These are phyloP conservation scores for Solanum etuberosum DNA, from an alignment of 257 asterid genomes.

Conservation along the genomic window DNA sequence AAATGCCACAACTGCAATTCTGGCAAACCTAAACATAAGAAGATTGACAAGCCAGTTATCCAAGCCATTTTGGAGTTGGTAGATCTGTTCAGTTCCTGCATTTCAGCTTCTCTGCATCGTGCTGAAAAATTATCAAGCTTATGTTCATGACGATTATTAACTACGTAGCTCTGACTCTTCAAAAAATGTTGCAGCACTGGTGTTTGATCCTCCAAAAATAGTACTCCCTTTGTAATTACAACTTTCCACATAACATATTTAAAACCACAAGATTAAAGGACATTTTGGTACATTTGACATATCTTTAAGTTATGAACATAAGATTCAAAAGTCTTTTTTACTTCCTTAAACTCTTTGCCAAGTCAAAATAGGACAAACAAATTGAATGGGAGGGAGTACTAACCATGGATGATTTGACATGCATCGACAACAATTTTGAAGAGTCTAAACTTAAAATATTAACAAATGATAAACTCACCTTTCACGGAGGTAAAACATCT, in stretches of 20 bases:
- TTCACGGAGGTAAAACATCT: constrained; percentile 74
- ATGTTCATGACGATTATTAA: not conserved
- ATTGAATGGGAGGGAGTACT: not conserved
- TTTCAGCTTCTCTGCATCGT: constrained; percentile 57
- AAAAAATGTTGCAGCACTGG: not conserved
- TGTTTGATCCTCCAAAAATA: not conserved
- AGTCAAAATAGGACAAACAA: not conserved
- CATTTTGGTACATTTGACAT: no score
- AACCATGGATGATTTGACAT: not conserved
- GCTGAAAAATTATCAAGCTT: not conserved
- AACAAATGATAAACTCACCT: constrained; percentile 23
- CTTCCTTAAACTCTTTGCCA: not conserved
- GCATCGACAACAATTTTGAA: not conserved
- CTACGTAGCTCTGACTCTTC: not conserved
- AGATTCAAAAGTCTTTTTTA: no score
- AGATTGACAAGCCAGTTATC: constrained; percentile 49
- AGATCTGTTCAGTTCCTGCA: constrained; percentile 60
- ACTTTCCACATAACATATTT: no score
- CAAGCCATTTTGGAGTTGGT: constrained; percentile 68
- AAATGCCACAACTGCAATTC: constrained; percentile 72
- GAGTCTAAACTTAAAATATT: not conserved
- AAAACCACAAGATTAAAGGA: no score
- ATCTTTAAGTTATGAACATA: no score
- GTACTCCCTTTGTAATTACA: no score
- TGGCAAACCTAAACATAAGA: constrained; percentile 47